Conservation (phyloP, 306 rosid species). For the Malus fusca region DNA sequence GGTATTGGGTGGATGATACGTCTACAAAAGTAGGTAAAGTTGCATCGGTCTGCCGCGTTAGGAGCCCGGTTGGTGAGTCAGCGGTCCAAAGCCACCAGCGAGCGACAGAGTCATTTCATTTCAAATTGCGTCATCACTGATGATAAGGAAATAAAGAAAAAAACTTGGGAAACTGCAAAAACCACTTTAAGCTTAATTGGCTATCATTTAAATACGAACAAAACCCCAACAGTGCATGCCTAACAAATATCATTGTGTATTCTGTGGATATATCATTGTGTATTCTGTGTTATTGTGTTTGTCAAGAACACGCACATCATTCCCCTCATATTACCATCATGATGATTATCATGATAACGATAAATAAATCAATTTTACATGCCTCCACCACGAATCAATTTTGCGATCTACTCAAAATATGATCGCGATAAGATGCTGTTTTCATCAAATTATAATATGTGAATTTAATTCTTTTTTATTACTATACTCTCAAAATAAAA, state of each 20-base stretch:
- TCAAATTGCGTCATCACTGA: slow-evolving; percentile 28
- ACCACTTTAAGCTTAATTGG: slow-evolving; percentile 6
- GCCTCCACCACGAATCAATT: not conserved
- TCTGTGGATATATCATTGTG: slow-evolving; percentile 20
- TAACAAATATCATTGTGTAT: slow-evolving; percentile 29
- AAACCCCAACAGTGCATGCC: slow-evolving; percentile 28
- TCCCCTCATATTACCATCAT: slow-evolving; percentile 4
- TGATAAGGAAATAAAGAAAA: not conserved
- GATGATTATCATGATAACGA: not conserved
- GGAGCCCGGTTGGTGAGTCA: slow-evolving; percentile 22
- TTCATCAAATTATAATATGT: no score
- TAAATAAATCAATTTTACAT: not conserved
- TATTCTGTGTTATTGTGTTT: slow-evolving; percentile 3
- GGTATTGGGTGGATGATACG: slow-evolving; percentile 3
- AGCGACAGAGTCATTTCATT: slow-evolving; percentile 20
- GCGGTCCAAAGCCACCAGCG: slow-evolving; percentile 23
- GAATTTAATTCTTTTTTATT: no score
- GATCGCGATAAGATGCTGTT: no score
- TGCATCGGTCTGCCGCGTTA: not conserved
- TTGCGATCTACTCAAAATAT: no score
- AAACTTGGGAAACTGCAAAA: slow-evolving; percentile 32
- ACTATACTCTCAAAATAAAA: not conserved
- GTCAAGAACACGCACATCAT: slow-evolving; percentile 25
- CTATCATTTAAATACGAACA: slow-evolving; percentile 21
- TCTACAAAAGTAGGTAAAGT: slow-evolving; percentile 7